phyloP scores from a whole-genome alignment of 805 yeast genomes.

The Ogataea trehalophila region DNA sequence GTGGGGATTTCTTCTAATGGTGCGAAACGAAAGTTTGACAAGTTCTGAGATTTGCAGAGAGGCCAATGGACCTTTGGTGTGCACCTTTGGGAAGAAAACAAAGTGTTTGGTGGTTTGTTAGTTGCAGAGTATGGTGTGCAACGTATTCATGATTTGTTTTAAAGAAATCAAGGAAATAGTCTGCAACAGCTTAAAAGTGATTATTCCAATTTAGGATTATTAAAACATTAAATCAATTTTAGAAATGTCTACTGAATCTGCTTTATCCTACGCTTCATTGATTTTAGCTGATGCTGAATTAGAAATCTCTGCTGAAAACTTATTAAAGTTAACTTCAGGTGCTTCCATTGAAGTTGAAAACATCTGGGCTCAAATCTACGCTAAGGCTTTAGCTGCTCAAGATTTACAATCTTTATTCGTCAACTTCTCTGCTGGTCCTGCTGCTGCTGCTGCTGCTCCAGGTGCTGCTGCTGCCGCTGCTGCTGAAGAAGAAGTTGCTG shows the following conservation, averaged over 20 bases:
- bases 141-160: not conserved
- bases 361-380: slow-evolving; percentile 79
- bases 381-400: slow-evolving; percentile 79
- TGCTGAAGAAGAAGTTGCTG: slow-evolving; percentile 48
- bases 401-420: slow-evolving; percentile 65
- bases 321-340: slow-evolving; percentile 64
- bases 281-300: slow-evolving; percentile 96
- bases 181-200: slow-evolving; percentile 42
- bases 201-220: slow-evolving; percentile 30
- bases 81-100: no score
- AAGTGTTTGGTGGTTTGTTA: no score
- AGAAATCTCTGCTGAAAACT: slow-evolving; percentile 84
- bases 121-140: not conserved
- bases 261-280: slow-evolving; percentile 96
- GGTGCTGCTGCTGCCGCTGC: slow-evolving; percentile 43
- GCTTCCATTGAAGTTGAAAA: slow-evolving; percentile 74
- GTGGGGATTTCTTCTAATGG: no score
- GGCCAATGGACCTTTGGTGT: no score
- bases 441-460: slow-evolving; percentile 45
- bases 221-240: not conserved
- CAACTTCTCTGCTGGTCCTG: slow-evolving; percentile 48
- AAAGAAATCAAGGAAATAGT: slow-evolving; percentile 32
- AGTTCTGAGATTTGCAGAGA: no score
- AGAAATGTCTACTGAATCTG: slow-evolving; percentile 81
- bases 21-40: no score